These are phyloP conservation scores for Epichloe sp. DNA, from an alignment of 2,329 filamentous ascomycete species.

Conservation along the genomic window DNA sequence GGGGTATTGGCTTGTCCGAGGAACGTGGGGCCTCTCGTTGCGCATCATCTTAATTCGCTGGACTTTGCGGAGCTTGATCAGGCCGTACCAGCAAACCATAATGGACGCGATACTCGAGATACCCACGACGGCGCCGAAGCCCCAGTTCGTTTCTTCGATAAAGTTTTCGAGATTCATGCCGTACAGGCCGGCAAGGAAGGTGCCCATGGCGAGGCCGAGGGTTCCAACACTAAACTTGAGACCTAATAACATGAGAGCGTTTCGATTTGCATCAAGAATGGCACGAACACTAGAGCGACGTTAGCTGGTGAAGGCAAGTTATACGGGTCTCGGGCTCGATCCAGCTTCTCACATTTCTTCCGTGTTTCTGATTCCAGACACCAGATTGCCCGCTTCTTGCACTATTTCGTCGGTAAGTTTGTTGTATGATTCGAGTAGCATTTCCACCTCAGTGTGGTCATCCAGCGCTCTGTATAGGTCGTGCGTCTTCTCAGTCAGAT, in stretches of 20 bases:
- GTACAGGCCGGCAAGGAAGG: conserved; percentile 95
- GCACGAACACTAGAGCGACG: conserved; percentile 60
- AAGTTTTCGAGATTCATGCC: conserved; percentile 99
- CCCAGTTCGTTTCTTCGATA: conserved; percentile 83
- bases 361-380: conserved; percentile 91
- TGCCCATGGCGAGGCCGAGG: conserved; percentile 85
- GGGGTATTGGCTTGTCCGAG: conserved; percentile 27
- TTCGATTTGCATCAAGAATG: conserved; percentile 94
- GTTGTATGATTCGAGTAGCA: conserved; percentile 93
- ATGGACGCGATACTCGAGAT: conserved; percentile 60
- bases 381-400: conserved; percentile 83
- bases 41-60: conserved; percentile 76
- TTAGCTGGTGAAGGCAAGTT: conserved; percentile 8
- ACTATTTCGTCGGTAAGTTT: conserved; percentile 98
- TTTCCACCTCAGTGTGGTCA: conserved; percentile 92
- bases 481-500: conserved; percentile 74
- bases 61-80: conserved; percentile 71
- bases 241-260: conserved; percentile 93
- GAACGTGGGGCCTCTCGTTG: conserved; percentile 26
- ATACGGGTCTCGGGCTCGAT: too few species aligned
- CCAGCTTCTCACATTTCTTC: conserved; percentile 74
- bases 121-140: conserved; percentile 64
- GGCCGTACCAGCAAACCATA: conserved; percentile 70
- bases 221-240: conserved; percentile 94
- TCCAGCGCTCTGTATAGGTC: conserved; percentile 62